These are phyloP conservation scores for Pistacia atlantica DNA, from an alignment of 345 rosid species.

Conservation along the genomic window DNA sequence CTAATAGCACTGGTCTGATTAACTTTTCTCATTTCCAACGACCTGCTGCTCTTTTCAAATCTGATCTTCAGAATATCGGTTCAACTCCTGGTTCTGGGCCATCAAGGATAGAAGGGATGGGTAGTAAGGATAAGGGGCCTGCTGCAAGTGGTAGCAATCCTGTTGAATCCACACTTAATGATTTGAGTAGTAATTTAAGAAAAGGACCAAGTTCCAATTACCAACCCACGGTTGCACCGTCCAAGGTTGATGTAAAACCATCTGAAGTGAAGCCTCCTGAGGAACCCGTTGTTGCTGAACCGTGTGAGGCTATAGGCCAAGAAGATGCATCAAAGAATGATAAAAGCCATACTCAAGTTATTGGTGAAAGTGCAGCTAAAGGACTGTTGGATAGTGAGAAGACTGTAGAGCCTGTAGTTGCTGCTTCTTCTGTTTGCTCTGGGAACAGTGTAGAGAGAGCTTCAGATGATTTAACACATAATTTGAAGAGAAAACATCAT, in stretches of 20 bases:
- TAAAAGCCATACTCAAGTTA: slow-evolving; percentile 19
- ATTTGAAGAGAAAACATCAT: slow-evolving; percentile 62
- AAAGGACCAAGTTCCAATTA: slow-evolving; percentile 37
- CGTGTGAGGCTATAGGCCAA: slow-evolving; percentile 33
- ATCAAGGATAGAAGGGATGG: slow-evolving; percentile 28
- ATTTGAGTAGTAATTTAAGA: slow-evolving; percentile 22
- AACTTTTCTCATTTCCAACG: slow-evolving; percentile 69
- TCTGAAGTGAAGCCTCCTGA: slow-evolving; percentile 35
- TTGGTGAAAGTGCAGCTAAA: slow-evolving; percentile 37
- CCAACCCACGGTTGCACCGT: slow-evolving; percentile 31
- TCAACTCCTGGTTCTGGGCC: slow-evolving; percentile 26
- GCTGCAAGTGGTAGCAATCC: slow-evolving; percentile 26
- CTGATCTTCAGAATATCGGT: slow-evolving; percentile 38
- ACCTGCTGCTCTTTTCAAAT: slow-evolving; percentile 54
- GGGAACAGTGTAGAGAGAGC: slow-evolving; percentile 61
- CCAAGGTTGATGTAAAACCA: slow-evolving; percentile 40
- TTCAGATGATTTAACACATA: slow-evolving; percentile 50
- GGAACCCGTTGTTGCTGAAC: slow-evolving; percentile 35
- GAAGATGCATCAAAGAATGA: slow-evolving; percentile 37
- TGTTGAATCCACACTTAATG: slow-evolving; percentile 15
- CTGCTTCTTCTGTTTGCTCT: slow-evolving; percentile 81
- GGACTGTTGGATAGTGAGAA: slow-evolving; percentile 54
- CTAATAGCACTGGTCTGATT: slow-evolving; percentile 42
- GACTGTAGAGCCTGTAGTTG: slow-evolving; percentile 47
- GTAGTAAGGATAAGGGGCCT: slow-evolving; percentile 34